Evolutionary conservation across 2,329 filamentous ascomycete genomes (phyloP).

Genomic region (Blumeria hordei): DNA sequence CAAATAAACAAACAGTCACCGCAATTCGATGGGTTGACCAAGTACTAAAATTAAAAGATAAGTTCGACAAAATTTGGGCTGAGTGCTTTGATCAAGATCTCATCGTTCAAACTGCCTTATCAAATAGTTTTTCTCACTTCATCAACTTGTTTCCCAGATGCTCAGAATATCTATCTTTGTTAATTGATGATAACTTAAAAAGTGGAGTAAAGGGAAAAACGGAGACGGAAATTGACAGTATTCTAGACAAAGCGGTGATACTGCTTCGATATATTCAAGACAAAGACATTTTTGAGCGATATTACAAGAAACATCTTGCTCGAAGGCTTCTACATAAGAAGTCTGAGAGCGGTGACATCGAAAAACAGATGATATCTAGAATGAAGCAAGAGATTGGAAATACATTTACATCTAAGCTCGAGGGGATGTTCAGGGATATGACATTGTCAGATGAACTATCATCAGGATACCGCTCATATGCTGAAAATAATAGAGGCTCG

Average conservation of each 20-base stretch:
- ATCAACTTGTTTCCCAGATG: slow-evolving; percentile 75
- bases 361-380: slow-evolving; percentile 83
- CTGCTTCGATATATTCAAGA: slow-evolving; percentile 74
- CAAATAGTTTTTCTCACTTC: slow-evolving; percentile 72
- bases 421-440: slow-evolving; percentile 97
- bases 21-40: slow-evolving; percentile 93
- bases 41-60: slow-evolving; percentile 62
- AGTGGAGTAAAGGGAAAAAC: slow-evolving; percentile 84
- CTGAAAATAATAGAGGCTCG: slow-evolving; percentile 25
- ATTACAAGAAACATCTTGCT: slow-evolving; percentile 93
- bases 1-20: slow-evolving; percentile 61
- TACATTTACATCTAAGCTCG: slow-evolving; percentile 76
- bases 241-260: slow-evolving; percentile 74
- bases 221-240: slow-evolving; percentile 59
- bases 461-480: slow-evolving; percentile 47
- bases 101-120: slow-evolving; percentile 56
- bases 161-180: slow-evolving; percentile 83
- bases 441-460: slow-evolving; percentile 67
- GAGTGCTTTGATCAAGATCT: slow-evolving; percentile 53
- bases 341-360: slow-evolving; percentile 72
- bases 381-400: slow-evolving; percentile 96
- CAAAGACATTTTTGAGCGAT: slow-evolving; percentile 85
- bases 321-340: slow-evolving; percentile 71
- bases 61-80: slow-evolving; percentile 62
- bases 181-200: slow-evolving; percentile 91